Evolutionary conservation across 1,284 basidiomycete genomes (phyloP).

Genomic region (Naganishia sp.): DNA sequence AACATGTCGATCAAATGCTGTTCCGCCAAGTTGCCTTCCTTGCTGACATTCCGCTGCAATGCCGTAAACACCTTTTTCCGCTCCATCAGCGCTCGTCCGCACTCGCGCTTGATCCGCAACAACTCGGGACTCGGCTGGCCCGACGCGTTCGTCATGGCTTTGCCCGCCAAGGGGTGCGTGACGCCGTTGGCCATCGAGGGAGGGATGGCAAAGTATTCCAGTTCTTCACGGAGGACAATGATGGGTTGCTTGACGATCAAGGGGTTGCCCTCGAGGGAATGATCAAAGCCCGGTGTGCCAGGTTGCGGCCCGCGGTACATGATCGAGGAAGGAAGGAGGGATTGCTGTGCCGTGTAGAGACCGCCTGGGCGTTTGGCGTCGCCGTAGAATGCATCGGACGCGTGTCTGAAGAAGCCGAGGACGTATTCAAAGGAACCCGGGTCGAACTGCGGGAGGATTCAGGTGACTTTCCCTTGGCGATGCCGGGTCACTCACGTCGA

Average conservation of each 20-base stretch:
- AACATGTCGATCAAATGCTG: constrained; percentile 99
- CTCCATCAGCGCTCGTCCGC: constrained; percentile 83
- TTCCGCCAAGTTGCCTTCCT: constrained; percentile 98
- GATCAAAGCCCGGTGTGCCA: constrained; percentile 7
- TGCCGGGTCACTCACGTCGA: constrained; percentile 24
- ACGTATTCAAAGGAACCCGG: constrained; percentile 94
- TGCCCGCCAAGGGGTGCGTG: constrained; percentile 6
- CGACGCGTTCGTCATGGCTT: constrained; percentile 65
- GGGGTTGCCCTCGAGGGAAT: constrained; percentile 68
- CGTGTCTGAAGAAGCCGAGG: constrained; percentile 82
- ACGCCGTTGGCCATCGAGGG: constrained; percentile 56
- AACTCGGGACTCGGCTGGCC: constrained; percentile 76
- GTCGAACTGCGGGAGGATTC: constrained; percentile 86
- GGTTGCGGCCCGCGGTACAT: constrained; percentile 11
- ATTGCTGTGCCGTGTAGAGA: constrained; percentile 61
- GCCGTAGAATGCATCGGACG: constrained; percentile 91
- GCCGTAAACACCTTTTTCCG: constrained; percentile 95
- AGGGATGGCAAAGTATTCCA: constrained; percentile 97
- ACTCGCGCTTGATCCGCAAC: constrained; percentile 74
- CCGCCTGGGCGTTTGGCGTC: constrained; percentile 59
- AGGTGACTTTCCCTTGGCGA: constrained; percentile 89
- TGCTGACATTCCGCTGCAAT: constrained; percentile 96
- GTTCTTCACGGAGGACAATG: constrained; percentile 94
- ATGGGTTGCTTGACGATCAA: constrained; percentile 95
- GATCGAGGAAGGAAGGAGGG: constrained; percentile 31